Evolutionary conservation across 306 rosid species (phyloP).

Genomic region (Alnus rubra): DNA sequence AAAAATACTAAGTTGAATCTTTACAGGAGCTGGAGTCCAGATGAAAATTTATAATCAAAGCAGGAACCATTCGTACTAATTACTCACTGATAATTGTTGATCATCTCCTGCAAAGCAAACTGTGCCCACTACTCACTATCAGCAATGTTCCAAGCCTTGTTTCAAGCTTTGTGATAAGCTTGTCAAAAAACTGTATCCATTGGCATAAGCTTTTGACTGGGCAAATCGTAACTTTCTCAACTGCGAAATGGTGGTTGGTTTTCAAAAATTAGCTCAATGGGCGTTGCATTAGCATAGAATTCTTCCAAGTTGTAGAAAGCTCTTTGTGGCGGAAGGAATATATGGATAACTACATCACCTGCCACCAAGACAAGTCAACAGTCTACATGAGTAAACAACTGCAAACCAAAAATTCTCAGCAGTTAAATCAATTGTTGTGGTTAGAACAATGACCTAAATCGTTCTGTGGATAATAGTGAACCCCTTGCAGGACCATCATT

Average conservation of each 20-base stretch:
- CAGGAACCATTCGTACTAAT: too few species aligned
- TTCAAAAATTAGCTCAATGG: slow-evolving; percentile 77
- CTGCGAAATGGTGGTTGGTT: slow-evolving; percentile 67
- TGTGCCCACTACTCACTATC: neutral
- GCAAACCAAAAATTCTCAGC: neutral
- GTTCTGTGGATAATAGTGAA: neutral
- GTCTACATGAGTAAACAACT: slow-evolving; percentile 7
- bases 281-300: slow-evolving; percentile 81
- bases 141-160: neutral
- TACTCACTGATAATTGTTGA: neutral
- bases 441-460: neutral
- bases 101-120: slow-evolving; percentile 5
- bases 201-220: neutral
- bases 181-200: slow-evolving; percentile 23
- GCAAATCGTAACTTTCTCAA: slow-evolving; percentile 26
- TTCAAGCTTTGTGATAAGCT: neutral
- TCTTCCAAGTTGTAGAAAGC: slow-evolving; percentile 94
- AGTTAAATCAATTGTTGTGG: neutral
- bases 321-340: slow-evolving; percentile 89
- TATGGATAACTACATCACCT: slow-evolving; percentile 92
- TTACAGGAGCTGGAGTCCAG: too few species aligned
- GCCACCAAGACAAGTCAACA: slow-evolving; percentile 33
- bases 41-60: too few species aligned
- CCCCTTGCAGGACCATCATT: neutral
- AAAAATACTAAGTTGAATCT: too few species aligned